Conservation (phyloP, 768 basidiomycete genomes). For the Lanmaoa pseudosensibilis region DNA sequence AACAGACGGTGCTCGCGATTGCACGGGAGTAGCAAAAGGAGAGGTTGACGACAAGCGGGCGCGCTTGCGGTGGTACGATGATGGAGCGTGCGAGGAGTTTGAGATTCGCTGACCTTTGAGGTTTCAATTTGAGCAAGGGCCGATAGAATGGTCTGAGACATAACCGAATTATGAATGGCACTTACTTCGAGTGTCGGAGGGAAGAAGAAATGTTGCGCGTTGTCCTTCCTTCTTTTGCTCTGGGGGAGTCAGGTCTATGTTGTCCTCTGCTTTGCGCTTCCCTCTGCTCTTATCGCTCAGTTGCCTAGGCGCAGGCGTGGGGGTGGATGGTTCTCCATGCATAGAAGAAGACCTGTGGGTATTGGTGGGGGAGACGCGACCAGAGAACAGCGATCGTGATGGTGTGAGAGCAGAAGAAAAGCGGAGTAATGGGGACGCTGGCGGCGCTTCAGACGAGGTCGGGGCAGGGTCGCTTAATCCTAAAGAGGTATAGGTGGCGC, state of each 20-base stretch:
- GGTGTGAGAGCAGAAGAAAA: slow-evolving; percentile 21
- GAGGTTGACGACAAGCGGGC: slow-evolving; percentile 52
- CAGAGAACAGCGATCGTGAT: slow-evolving; percentile 17
- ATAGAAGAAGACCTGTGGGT: slow-evolving; percentile 14
- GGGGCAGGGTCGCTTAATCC: slow-evolving; percentile 20
- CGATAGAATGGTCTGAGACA: slow-evolving; percentile 22
- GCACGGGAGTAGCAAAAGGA: slow-evolving; percentile 33
- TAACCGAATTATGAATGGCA: slow-evolving; percentile 14
- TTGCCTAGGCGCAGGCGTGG: slow-evolving; percentile 33
- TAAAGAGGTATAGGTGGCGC: slow-evolving; percentile 16
- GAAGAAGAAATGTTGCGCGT: slow-evolving; percentile 62
- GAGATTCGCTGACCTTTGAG: slow-evolving; percentile 54
- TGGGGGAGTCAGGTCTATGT: slow-evolving; percentile 67
- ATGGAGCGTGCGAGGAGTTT: slow-evolving; percentile 59
- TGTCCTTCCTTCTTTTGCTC: slow-evolving; percentile 53
- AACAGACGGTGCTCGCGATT: slow-evolving; percentile 32
- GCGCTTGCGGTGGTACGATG: slow-evolving; percentile 72
- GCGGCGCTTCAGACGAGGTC: slow-evolving; percentile 8
- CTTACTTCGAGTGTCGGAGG: slow-evolving; percentile 58
- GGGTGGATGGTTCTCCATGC: slow-evolving; percentile 33
- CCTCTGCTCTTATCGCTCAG: slow-evolving; percentile 45
- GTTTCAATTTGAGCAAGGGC: slow-evolving; percentile 26
- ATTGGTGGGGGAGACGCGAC: slow-evolving; percentile 8
- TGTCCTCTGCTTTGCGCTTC: slow-evolving; percentile 75
- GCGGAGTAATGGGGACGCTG: slow-evolving; percentile 7